Evolutionary conservation across 1,139 yeast species (phyloP).

Genomic region (Lodderomyces beijingensis): DNA sequence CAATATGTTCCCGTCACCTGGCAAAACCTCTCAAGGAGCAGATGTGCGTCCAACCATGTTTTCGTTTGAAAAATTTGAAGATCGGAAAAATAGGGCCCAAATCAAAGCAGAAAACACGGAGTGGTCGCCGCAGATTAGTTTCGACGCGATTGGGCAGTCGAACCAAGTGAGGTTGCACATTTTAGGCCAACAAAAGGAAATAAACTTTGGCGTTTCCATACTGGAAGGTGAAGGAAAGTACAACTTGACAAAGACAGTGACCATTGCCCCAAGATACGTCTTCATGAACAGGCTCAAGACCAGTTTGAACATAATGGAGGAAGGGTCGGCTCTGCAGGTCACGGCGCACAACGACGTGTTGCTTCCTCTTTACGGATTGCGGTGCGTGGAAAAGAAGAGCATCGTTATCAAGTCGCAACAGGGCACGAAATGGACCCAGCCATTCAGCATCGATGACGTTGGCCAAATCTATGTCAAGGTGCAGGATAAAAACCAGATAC

Average conservation of each 20-base stretch:
- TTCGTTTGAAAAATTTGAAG: slow-evolving; percentile 64
- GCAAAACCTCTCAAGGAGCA: slow-evolving; percentile 21
- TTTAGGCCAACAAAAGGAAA: slow-evolving; percentile 58
- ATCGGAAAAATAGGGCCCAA: slow-evolving; percentile 65
- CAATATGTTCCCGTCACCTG: slow-evolving; percentile 43
- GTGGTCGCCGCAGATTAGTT: slow-evolving; percentile 75
- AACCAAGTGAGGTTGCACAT: slow-evolving; percentile 61
- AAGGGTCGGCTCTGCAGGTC: slow-evolving; percentile 52
- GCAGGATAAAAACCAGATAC: slow-evolving; percentile 58
- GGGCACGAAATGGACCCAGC: slow-evolving; percentile 76
- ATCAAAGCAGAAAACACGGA: slow-evolving; percentile 65
- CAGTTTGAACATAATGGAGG: slow-evolving; percentile 61
- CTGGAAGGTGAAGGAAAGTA: slow-evolving; percentile 88
- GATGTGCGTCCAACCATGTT: slow-evolving; percentile 66
- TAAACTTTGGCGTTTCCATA: slow-evolving; percentile 70
- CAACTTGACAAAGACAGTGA: slow-evolving; percentile 69
- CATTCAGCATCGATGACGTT: slow-evolving; percentile 76
- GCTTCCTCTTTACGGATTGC: slow-evolving; percentile 64
- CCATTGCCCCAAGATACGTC: slow-evolving; percentile 79
- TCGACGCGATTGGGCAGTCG: slow-evolving; percentile 87
- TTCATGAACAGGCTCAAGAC: slow-evolving; percentile 58
- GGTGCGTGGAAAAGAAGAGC: slow-evolving; percentile 47
- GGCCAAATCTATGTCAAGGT: slow-evolving; percentile 79
- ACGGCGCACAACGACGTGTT: slow-evolving; percentile 46
- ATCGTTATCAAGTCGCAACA: slow-evolving; percentile 57